Percentiles rank a stretch among this genome's conserved stretches.
Evolutionary conservation across 2,329 filamentous ascomycete species (phyloP).

Genomic region (Cladosporium sp.): DNA sequence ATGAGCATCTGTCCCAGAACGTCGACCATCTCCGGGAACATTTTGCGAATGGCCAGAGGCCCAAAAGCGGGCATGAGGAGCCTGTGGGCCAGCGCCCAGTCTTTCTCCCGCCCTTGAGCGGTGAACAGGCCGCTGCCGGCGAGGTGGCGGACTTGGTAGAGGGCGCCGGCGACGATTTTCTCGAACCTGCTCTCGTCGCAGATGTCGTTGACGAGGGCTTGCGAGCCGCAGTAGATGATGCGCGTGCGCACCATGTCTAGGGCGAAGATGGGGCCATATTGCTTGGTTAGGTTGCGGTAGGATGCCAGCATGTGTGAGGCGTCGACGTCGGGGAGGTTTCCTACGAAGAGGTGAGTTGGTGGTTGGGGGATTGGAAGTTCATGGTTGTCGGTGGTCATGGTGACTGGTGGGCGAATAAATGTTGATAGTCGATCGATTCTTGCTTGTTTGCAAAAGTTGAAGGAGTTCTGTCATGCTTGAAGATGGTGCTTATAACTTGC

Average conservation of each 20-base stretch:
- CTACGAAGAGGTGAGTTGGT: slow-evolving; percentile 59
- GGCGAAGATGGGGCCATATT: slow-evolving; percentile 41
- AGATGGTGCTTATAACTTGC: no score
- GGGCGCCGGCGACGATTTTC: slow-evolving; percentile 51
- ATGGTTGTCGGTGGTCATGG: not conserved
- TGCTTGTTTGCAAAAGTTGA: no score
- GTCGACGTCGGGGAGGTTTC: slow-evolving; percentile 62
- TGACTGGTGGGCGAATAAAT: no score
- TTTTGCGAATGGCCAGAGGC: slow-evolving; percentile 39
- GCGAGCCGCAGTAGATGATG: slow-evolving; percentile 18
- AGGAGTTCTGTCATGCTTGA: no score
- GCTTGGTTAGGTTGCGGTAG: slow-evolving; percentile 56
- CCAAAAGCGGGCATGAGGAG: slow-evolving; percentile 46
- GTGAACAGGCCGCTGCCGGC: slow-evolving; percentile 43
- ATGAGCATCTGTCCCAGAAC: slow-evolving; percentile 9
- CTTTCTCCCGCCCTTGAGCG: slow-evolving; percentile 35
- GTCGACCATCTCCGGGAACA: slow-evolving; percentile 35
- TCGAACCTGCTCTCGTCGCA: slow-evolving; percentile 46
- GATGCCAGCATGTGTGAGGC: slow-evolving; percentile 45
- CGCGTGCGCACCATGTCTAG: slow-evolving; percentile 29
- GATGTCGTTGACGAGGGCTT: slow-evolving; percentile 34
- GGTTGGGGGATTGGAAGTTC: slow-evolving; percentile 47
- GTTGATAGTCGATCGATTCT: no score
- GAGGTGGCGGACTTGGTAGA: slow-evolving; percentile 56
- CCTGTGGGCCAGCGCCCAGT: slow-evolving; percentile 39